phyloP scores from a whole-genome alignment of 805 yeast genomes.

The Maudiozyma saulgeensis region DNA sequence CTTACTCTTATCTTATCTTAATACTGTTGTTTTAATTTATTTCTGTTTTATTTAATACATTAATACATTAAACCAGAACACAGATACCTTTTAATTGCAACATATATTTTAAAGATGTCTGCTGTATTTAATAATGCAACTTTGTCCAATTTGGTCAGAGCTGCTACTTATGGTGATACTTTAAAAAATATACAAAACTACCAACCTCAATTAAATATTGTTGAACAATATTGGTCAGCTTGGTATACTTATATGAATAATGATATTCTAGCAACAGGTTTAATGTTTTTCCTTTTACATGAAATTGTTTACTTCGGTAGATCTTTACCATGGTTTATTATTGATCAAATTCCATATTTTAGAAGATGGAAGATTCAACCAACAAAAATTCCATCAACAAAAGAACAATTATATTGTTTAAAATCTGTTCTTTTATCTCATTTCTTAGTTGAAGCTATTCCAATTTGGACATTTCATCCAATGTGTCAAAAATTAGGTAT shows the following conservation, averaged over 20 bases:
- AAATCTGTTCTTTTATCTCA: constrained; percentile 79
- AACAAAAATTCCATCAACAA: constrained; percentile 63
- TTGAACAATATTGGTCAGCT: constrained; percentile 80
- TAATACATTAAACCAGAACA: neutral
- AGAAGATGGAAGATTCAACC: constrained; percentile 84
- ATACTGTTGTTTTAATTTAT: neutral
- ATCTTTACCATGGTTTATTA: constrained; percentile 83
- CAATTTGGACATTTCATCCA: constrained; percentile 96
- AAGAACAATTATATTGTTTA: constrained; percentile 89
- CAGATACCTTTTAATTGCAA: too few species aligned
- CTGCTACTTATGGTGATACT: constrained; percentile 28
- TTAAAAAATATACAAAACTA: constrained; percentile 29
- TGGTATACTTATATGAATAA: constrained; percentile 80
- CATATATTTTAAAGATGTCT: constrained; percentile 16
- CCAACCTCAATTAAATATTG: constrained; percentile 37
- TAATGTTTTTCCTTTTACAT: constrained; percentile 71
- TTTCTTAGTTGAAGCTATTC: constrained; percentile 86
- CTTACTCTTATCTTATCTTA: too few species aligned
- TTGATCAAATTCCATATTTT: constrained; percentile 81
- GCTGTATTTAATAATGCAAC: constrained; percentile 29
- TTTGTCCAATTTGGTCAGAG: constrained; percentile 19
- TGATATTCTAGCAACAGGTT: constrained; percentile 87
- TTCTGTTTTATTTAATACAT: neutral
- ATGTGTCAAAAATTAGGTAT: constrained; percentile 76
- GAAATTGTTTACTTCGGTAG: constrained; percentile 88